Percentiles rank a stretch among this genome's conserved stretches.
Conservation (phyloP, 306 rosid genomes). For the Quercus gilva region DNA sequence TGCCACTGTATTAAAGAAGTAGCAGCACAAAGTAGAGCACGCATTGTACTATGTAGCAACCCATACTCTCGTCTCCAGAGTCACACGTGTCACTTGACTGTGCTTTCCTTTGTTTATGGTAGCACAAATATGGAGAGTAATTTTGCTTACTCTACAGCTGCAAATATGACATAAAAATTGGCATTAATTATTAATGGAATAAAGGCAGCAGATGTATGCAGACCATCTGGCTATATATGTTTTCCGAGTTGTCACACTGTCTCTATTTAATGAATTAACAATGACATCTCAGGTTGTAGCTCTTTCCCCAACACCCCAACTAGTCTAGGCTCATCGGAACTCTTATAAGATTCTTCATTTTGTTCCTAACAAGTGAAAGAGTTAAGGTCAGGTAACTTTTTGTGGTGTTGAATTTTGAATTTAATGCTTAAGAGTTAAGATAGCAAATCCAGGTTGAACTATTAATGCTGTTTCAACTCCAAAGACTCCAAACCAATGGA, state of each 20-base stretch:
- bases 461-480: too few species aligned
- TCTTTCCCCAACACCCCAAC: not conserved
- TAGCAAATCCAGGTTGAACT: too few species aligned
- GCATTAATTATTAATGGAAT: constrained; percentile 21
- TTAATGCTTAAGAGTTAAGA: too few species aligned
- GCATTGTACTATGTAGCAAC: not conserved
- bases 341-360: not conserved
- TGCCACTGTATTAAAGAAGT: not conserved
- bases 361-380: not conserved
- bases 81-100: not conserved
- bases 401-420: too few species aligned
- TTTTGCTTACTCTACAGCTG: not conserved
- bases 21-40: not conserved
- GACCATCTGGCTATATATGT: not conserved
- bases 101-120: not conserved
- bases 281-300: constrained; percentile 4
- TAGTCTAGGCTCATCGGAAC: not conserved
- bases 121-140: not conserved
- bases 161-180: not conserved
- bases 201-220: constrained; percentile 17
- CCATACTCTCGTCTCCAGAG: not conserved
- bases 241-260: constrained; percentile 25
- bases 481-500: too few species aligned
- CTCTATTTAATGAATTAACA: not conserved
- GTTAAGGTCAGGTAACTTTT: too few species aligned